Conservation (phyloP, 2,329 filamentous ascomycete species). For the Hypoxylon sp. region DNA sequence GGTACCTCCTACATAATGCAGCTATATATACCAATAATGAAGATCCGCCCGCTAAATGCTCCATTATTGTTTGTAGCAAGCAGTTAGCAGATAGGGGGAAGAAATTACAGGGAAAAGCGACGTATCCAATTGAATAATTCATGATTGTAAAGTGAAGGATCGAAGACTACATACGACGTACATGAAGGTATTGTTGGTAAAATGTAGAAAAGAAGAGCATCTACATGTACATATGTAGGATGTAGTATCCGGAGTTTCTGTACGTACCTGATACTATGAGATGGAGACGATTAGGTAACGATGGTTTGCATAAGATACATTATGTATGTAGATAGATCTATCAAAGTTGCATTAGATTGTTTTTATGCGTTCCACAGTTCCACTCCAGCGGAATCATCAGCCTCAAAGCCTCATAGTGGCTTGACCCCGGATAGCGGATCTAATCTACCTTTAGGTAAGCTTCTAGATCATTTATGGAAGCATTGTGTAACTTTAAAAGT, state of each 20-base stretch:
- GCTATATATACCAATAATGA: slow-evolving; percentile 17
- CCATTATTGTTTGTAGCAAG: slow-evolving; percentile 23
- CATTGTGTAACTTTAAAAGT: slow-evolving; percentile 41
- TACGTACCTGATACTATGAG: neutral
- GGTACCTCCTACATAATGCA: slow-evolving; percentile 28
- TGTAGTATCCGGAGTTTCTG: neutral
- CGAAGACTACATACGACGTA: neutral
- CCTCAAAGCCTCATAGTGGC: slow-evolving; percentile 48
- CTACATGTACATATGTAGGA: no score
- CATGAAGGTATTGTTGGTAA: neutral
- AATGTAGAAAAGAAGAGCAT: neutral
- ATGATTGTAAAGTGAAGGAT: neutral
- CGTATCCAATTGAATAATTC: neutral
- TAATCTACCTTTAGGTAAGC: slow-evolving; percentile 18
- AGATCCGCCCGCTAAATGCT: neutral
- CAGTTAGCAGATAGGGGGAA: neutral
- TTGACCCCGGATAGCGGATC: slow-evolving; percentile 25
- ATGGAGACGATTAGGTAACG: slow-evolving; percentile 19
- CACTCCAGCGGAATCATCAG: slow-evolving; percentile 43
- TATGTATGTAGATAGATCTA: slow-evolving; percentile 5
- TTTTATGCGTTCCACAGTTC: slow-evolving; percentile 47
- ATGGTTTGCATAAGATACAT: slow-evolving; percentile 33
- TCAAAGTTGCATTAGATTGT: slow-evolving; percentile 47
- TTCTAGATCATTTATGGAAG: slow-evolving; percentile 48
- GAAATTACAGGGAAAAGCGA: neutral